Conservation (phyloP, 2,329 filamentous ascomycete species). For the Diaporthe vaccinii region DNA sequence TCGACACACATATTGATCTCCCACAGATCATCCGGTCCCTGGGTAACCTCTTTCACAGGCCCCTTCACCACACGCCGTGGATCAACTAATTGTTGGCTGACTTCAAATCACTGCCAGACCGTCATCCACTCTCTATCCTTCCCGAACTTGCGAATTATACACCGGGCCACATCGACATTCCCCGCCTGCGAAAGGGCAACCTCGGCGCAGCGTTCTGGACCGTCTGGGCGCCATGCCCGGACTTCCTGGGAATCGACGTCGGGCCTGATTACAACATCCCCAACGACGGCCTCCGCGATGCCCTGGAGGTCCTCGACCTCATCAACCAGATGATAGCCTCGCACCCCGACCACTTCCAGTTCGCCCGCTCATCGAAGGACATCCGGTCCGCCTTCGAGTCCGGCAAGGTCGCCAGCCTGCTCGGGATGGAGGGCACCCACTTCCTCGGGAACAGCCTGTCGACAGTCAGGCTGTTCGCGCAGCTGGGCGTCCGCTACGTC, state of each 20-base stretch:
- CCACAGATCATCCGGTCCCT: conserved; percentile 44
- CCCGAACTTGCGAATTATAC: conserved; percentile 40
- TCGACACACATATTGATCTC: conserved; percentile 54
- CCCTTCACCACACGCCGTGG: neutral
- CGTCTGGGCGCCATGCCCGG: conserved; percentile 47
- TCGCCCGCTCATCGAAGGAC: conserved; percentile 42
- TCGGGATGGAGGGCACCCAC: conserved; percentile 51
- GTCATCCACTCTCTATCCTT: conserved; percentile 24
- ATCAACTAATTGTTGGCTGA: conserved; percentile 48
- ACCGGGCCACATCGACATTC: conserved; percentile 51
- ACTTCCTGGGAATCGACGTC: conserved; percentile 46
- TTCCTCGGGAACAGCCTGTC: conserved; percentile 51
- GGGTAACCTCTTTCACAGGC: conserved; percentile 41
- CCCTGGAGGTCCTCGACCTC: conserved; percentile 43
- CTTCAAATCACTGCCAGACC: neutral
- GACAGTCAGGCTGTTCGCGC: conserved; percentile 50
- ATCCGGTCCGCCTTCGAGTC: conserved; percentile 43
- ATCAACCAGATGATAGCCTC: conserved; percentile 35
- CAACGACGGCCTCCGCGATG: conserved; percentile 44
- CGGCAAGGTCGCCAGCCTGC: conserved; percentile 47
- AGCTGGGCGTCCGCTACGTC: conserved; percentile 53
- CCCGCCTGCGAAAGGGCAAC: conserved; percentile 40
- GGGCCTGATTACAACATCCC: conserved; percentile 40
- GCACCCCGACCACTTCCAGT: conserved; percentile 28
- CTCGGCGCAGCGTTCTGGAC: conserved; percentile 51